These are phyloP conservation scores for Fusarium sp. DNA, from an alignment of 2,329 filamentous ascomycete genomes.

Conservation along the genomic window DNA sequence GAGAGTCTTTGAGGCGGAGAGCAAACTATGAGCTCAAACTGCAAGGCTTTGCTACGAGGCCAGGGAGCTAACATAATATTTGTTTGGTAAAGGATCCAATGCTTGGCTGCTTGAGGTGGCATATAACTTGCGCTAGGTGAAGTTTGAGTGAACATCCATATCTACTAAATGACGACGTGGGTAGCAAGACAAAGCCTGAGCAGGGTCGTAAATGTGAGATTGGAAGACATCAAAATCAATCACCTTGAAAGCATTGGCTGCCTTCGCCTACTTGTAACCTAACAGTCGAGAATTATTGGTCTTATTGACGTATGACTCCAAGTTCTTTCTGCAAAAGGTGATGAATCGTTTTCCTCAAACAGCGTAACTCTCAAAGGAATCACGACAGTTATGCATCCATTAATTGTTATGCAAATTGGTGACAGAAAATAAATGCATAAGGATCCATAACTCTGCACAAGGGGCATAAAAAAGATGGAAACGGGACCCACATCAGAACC, in stretches of 20 bases:
- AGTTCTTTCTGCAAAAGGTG: neutral
- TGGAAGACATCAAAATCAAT: neutral
- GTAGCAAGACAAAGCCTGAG: neutral
- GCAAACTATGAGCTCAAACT: neutral
- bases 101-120: neutral
- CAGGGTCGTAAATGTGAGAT: neutral
- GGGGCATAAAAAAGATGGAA: neutral
- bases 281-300: neutral
- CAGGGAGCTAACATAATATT: fast-evolving
- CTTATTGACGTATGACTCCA: neutral
- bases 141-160: too few species aligned
- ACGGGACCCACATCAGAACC: neutral
- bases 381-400: neutral
- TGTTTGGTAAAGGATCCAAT: neutral
- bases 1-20: neutral
- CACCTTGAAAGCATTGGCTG: neutral
- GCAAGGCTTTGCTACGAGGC: neutral
- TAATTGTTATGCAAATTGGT: neutral
- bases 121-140: neutral
- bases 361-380: neutral
- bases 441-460: neutral
- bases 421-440: neutral
- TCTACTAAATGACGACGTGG: too few species aligned
- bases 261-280: neutral
- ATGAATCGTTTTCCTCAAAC: neutral